Evolutionary conservation across 2,329 filamentous ascomycete species (phyloP).

Genomic region (Colletotrichum theobromicola): DNA sequence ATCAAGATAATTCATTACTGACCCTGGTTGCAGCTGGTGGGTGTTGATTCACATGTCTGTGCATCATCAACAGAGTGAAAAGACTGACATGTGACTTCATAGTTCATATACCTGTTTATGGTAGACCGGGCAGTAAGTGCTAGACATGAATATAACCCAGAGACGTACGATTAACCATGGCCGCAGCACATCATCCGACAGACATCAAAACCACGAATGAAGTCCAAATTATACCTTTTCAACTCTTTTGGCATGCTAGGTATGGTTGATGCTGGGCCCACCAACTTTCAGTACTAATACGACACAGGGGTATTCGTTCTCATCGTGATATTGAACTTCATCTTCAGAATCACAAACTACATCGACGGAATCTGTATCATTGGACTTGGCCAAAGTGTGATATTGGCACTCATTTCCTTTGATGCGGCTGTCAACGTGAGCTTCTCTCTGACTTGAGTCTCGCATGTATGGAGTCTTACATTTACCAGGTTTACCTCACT

Average conservation of each 20-base stretch:
- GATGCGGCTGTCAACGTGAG: constrained; percentile 12
- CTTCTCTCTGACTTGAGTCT: rapidly evolving
- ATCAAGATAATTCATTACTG: background rate
- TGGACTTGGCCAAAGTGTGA: background rate
- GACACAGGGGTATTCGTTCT: background rate
- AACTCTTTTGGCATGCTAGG: constrained; percentile 15
- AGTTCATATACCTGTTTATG: constrained; percentile 20
- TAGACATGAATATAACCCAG: rapidly evolving
- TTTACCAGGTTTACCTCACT: constrained; percentile 1
- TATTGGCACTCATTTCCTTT: constrained; percentile 5
- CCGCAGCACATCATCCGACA: constrained; percentile 8
- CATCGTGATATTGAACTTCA: constrained; percentile 14
- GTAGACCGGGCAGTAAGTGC: constrained; percentile 7
- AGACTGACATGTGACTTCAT: background rate
- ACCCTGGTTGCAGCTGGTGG: background rate
- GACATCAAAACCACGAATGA: constrained; percentile 2
- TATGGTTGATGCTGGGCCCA: background rate
- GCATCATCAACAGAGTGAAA: background rate
- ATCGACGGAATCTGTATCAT: constrained; percentile 1
- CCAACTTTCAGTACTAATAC: background rate
- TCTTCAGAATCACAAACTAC: constrained; percentile 9
- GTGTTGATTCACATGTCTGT: background rate
- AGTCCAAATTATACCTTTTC: constrained; percentile 3
- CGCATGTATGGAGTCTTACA: background rate
- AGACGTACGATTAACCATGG: background rate